Base-by-base conservation (phyloP, 768 basidiomycete genomes). In the Cubamyces lactineus region DNA sequence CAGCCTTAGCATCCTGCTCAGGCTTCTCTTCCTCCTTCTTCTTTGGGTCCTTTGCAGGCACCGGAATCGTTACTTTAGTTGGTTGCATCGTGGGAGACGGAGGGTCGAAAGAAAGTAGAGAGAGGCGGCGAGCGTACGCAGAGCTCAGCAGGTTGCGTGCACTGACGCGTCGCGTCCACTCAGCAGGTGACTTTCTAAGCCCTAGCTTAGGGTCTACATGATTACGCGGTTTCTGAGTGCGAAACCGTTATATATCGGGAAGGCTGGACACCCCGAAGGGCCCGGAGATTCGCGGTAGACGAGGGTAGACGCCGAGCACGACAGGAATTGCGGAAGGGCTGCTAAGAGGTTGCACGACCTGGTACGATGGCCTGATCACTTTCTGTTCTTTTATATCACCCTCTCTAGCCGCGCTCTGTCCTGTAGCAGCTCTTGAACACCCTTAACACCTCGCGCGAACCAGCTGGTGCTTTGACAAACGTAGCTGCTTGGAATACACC, bases 41-140 rank as follows among this genome's bases (percentile, higher is more conserved):
- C 78, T 87, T 84, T 2, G 90, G 86, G 70, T 94, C 92, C 51
- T 91, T 82, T 8, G 91, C 85, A 1, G 80, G 79, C 3, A 93
- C 91, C 50, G 82, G 71, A 63, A 89, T 86, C 19, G 83, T 72
- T 63, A 84, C 82, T 58, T 85, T 82, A 16, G 63, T 64, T 19
- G 85, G 74, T 87, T 89, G 90, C 45, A 66, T 57, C 41, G 30
- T 45, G 47, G 19, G 49, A 24, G 41, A n/a, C 34, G 62, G 42
- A 54, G 39, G 40, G 50, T 38, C 46, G 30, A 30, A 42, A 56
- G 41, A 57, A 40, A 53, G 55, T 48, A 57, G 51, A 23, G 53
- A 63, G 58, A 46, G 62, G 30, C 63, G 49, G 63, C 52, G 38
- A 40, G 47, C 21, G 53, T 40, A 53, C 21, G 48, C 41, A 50